Percentiles rank a stretch among this genome's conserved stretches.
Evolutionary conservation across 2,329 filamentous ascomycete species (phyloP).

Genomic region (Colletotrichum gloeosporioides): DNA sequence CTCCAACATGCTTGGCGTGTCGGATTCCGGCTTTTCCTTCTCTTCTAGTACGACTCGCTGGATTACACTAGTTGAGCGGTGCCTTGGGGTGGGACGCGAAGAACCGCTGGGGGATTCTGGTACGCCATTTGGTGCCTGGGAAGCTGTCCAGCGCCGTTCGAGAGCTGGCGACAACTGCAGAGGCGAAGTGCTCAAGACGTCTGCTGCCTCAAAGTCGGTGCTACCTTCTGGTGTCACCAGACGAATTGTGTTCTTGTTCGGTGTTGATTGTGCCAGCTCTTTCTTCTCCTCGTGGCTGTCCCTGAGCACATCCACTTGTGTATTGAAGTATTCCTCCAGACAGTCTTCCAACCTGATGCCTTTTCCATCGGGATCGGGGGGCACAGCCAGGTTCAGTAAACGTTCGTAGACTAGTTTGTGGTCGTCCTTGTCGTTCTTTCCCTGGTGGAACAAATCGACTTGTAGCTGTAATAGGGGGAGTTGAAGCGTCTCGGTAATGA

Average conservation of each 20-base stretch:
- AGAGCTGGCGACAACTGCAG: conserved; percentile 30
- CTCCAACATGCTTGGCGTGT: conserved; percentile 46
- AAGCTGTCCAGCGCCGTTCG: conserved; percentile 20
- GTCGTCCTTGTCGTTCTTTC: conserved; percentile 83
- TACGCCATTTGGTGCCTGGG: neutral
- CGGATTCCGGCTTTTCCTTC: conserved; percentile 47
- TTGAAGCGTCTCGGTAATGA: conserved; percentile 89
- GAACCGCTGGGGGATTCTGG: conserved; percentile 32
- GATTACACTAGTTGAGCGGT: conserved; percentile 65
- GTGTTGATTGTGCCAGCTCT: conserved; percentile 31
- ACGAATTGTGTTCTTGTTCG: conserved; percentile 36
- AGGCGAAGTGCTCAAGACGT: conserved; percentile 37
- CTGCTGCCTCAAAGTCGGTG: conserved; percentile 29
- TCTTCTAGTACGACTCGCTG: conserved; percentile 63
- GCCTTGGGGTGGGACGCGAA: conserved; percentile 40
- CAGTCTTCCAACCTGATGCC: conserved; percentile 87
- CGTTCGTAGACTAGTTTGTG: conserved; percentile 95
- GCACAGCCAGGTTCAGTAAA: conserved; percentile 89
- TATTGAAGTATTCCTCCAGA: conserved; percentile 94
- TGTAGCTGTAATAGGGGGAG: conserved; percentile 88
- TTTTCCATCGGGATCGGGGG: conserved; percentile 72
- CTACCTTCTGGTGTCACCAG: conserved; percentile 38
- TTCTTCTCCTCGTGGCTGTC: conserved; percentile 66
- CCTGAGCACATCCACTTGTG: conserved; percentile 85
- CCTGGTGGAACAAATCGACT: conserved; percentile 93